Conservation (phyloP, 495 filamentous ascomycete genomes). For the Gamarada debralockiae region DNA sequence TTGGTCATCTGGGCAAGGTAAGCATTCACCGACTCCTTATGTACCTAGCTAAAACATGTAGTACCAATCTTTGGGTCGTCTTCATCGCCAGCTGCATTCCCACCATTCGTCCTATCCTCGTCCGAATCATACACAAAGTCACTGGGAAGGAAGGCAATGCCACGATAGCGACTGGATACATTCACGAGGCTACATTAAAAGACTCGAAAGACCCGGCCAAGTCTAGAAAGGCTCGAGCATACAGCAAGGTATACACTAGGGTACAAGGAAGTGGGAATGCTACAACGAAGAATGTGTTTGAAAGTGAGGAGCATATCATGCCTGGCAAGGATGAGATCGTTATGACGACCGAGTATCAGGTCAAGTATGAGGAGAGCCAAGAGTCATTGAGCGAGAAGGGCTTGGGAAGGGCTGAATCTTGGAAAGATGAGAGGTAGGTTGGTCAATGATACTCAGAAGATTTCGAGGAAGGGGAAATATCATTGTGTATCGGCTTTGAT, state of each 20-base stretch:
- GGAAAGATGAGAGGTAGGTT: constrained; percentile 10
- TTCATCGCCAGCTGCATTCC: too few species aligned
- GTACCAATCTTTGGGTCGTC: too few species aligned
- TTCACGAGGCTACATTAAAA: too few species aligned
- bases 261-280: constrained; percentile 1
- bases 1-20: too few species aligned
- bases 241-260: constrained; percentile 3
- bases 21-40: too few species aligned
- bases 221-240: constrained; percentile 11
- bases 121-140: too few species aligned
- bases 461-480: too few species aligned
- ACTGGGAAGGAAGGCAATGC: too few species aligned
- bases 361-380: constrained; percentile 20
- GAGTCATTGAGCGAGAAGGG: constrained; percentile 17
- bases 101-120: too few species aligned
- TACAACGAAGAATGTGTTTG: constrained; percentile 7
- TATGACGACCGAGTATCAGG: constrained; percentile 15
- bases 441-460: constrained; percentile 7
- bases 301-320: constrained; percentile 15
- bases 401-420: constrained; percentile 10
- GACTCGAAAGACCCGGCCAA: constrained; percentile 10
- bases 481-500: too few species aligned
- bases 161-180: too few species aligned
- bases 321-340: constrained; percentile 10
- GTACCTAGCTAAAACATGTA: too few species aligned